Evolutionary conservation across 1,139 yeast species (phyloP), one percentile per base, ranked within the genome.

Genomic region (Tardiomyces digboiensis): DNA sequence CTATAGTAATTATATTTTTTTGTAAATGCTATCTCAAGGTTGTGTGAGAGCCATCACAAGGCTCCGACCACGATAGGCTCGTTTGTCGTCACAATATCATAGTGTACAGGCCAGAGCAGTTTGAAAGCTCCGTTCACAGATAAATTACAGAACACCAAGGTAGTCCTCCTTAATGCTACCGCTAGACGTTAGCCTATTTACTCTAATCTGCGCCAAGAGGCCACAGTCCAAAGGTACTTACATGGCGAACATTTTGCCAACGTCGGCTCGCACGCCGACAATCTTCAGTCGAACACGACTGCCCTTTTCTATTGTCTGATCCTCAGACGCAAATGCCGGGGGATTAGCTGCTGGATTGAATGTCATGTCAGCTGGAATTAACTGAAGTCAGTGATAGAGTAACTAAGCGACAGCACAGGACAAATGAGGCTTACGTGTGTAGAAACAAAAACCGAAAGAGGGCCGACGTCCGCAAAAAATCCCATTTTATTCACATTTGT

Each of bases 151-250:
- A 46, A 95, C 95, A 45, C 97, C 97, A 65, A 89, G 74, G 63
- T 87, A 89, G 70, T 91, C 98, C 68, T 91, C 98, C 66, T 91
- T 91, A 59, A 91, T 91, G 66, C 94, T 85, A 46, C 98, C 98
- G 39, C 33, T 26, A 16, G 33, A 16, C n/a, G 33, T 26, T 26
- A 44, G 16, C 22, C 14, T 36, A 29, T 42, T 44, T 42, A 44
- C 48, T 39, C 41, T 38, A 29, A 21, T 16, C 19, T 37, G 38
- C 36, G 26, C 29, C 21, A 39, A 19, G n/a, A n/a, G n/a, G n/a
- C n/a, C 67, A 52, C 54, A 64, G 67, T n/a, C 26, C 7, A 22
- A 22, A 12, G 26, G 26, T 3, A 26, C 33, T 26, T 26, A 26
- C 33, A 91, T 91, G 44, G 97, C 98, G 63, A 86, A 87, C 63